Evolutionary conservation across 208 protist species (phyloP).

Genomic region (Crithidia sp.): DNA sequence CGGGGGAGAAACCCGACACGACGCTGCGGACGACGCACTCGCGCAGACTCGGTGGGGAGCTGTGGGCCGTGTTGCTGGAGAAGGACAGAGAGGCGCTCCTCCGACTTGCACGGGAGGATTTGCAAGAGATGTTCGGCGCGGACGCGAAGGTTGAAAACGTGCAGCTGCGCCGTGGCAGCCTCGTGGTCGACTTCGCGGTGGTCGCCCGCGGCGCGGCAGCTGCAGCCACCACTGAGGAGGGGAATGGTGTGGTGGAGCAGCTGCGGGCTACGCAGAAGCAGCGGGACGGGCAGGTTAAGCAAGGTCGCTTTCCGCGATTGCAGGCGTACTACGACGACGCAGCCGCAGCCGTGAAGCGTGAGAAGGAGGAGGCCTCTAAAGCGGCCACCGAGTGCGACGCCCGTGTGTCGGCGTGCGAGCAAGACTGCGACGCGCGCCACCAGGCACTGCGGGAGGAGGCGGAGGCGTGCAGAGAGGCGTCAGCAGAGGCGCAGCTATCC

Average conservation of each 20-base stretch:
- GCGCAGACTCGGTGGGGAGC: constrained; percentile 22
- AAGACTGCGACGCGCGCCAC: constrained; percentile 4
- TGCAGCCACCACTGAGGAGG: not conserved
- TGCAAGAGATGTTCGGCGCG: constrained; percentile 21
- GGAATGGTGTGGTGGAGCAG: too few relatives aligned
- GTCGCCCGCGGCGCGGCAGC: not conserved
- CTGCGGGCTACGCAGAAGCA: not conserved
- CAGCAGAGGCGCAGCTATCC: not conserved
- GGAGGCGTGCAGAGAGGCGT: not conserved
- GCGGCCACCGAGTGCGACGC: constrained; percentile 11
- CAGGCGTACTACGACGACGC: constrained; percentile 22
- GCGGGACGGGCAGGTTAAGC: constrained; percentile 7
- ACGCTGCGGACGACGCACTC: constrained; percentile 16
- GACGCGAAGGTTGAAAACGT: constrained; percentile 10
- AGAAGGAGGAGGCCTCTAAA: not conserved
- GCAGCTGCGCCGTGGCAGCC: constrained; percentile 28
- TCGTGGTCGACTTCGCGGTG: constrained; percentile 24
- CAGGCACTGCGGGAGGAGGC: not conserved
- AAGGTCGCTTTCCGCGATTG: constrained; percentile 29
- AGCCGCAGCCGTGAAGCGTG: not conserved
- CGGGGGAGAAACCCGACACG: not conserved
- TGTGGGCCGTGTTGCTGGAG: constrained; percentile 31
- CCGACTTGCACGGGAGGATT: constrained; percentile 26
- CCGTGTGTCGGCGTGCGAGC: constrained; percentile 3
- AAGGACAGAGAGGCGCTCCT: constrained; percentile 8